Conservation (phyloP, 2,329 filamentous ascomycete species). For the Helotiales sp. region DNA sequence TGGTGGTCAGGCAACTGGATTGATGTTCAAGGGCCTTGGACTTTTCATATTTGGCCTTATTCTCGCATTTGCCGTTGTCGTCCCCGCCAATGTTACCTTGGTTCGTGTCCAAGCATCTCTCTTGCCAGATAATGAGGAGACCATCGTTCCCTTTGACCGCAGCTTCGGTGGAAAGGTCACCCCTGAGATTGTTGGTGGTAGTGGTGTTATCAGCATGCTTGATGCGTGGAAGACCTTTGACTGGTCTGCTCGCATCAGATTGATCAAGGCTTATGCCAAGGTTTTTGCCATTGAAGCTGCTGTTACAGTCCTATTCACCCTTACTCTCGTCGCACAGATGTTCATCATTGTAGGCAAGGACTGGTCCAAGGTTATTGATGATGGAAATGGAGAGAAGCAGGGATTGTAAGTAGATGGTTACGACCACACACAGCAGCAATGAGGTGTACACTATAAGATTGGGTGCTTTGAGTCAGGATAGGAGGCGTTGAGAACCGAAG, state of each 20-base stretch:
- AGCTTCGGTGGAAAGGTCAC: constrained; percentile 77
- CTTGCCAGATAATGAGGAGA: constrained; percentile 76
- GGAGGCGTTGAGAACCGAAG: not conserved
- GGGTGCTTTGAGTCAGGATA: not conserved
- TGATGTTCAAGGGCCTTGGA: constrained; percentile 45
- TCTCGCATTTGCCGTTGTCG: constrained; percentile 61
- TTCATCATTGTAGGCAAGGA: constrained; percentile 45
- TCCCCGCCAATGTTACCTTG: constrained; percentile 76
- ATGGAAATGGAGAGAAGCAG: constrained; percentile 8
- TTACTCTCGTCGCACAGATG: constrained; percentile 53
- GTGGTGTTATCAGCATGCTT: constrained; percentile 67
- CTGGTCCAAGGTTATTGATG: constrained; percentile 16
- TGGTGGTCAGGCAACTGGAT: constrained; percentile 39
- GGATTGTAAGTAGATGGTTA: not conserved
- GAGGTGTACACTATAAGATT: not conserved
- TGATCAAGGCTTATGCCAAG: constrained; percentile 77
- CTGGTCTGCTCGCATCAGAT: constrained; percentile 67
- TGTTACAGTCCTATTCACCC: constrained; percentile 46
- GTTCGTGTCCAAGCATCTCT: constrained; percentile 85
- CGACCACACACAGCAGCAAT: not conserved
- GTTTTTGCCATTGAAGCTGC: constrained; percentile 56
- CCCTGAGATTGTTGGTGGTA: constrained; percentile 71
- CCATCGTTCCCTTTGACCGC: constrained; percentile 88
- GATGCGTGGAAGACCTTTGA: constrained; percentile 82
- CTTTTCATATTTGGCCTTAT: constrained; percentile 48